A percentile compares a stretch with the other conserved stretches of the same genome.
phyloP scores from a whole-genome alignment of 495 filamentous ascomycete species.

The Bombardia bombarda region DNA sequence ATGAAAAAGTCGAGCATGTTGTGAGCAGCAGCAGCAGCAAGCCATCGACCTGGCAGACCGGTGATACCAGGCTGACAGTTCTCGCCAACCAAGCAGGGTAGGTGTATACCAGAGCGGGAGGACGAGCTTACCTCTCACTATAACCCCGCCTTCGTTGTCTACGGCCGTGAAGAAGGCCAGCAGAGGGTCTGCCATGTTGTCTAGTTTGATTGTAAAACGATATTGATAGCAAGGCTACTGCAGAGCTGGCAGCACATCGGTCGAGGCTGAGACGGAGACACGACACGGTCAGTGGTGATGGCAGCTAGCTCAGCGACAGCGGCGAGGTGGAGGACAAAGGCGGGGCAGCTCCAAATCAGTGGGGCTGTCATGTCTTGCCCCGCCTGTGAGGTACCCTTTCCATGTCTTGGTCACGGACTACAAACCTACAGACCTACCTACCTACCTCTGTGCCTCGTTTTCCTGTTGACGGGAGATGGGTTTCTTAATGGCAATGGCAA shows the following conservation, averaged over 20 bases:
- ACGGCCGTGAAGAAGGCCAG: constrained; percentile 37
- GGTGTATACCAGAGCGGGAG: neutral
- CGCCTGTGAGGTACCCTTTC: no score
- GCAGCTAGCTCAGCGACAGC: no score
- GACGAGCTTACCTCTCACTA: constrained; percentile 36
- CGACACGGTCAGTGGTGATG: neutral
- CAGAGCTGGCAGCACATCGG: neutral
- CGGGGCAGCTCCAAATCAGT: neutral
- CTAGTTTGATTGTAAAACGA: neutral
- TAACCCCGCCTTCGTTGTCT: constrained; percentile 32
- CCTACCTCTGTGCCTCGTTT: no score
- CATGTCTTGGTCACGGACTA: no score
- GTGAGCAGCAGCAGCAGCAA: neutral
- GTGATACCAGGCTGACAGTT: neutral
- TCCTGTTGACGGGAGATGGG: no score
- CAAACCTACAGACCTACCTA: no score
- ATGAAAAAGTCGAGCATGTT: no score
- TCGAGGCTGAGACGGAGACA: constrained; percentile 1
- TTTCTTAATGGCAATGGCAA: no score
- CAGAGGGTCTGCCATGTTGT: constrained; percentile 17
- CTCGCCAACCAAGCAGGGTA: neutral
- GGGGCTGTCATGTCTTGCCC: neutral
- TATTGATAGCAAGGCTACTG: constrained; percentile 13
- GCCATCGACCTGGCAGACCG: neutral
- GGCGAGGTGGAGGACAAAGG: no score